Evolutionary conservation across 2,329 filamentous ascomycete species (phyloP), one percentile per base, ranked within the genome.

Genomic region (Claviceps monticola): DNA sequence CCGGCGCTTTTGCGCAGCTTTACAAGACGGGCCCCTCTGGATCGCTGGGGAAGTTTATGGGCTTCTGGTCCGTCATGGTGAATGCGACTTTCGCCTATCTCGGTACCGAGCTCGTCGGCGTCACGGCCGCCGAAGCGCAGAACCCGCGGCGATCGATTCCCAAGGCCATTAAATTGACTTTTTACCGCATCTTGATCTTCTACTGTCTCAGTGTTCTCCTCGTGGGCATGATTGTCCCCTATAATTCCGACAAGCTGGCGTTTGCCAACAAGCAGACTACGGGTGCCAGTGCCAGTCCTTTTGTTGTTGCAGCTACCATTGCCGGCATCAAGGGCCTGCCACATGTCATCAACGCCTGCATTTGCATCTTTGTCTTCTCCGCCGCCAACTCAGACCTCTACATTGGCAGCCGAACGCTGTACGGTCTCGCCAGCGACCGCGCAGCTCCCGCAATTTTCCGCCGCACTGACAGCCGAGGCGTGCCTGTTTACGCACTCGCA

Each of bases 121-220:
- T 89, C 14, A 89, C 85, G 0, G 84, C 88, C 37, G 85, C 83
- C 50, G 84, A 89, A 67, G 84, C 85, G 0, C 83, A 88, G 68
- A 89, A 89, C 68, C 86, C 86, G 1, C 80, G 85, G 62, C 80
- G 79, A 65, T 86, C 82, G 16, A 82, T 91, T 55, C 86, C 86
- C 6, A 79, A 82, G 54, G 86, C 85, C 50, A 89, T 89, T 72
- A 84, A 82, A 64, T 74, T 88, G 48, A 89, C 85, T 58, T 90
- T 90, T 68, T 90, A 79, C 71, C 86, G 86, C 53, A 90, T 91
- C 64, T 68, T 88, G 57, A 72, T 90, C 70, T 91, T 91, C 73
- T 91, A 91, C 72, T 75, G 82, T 60, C 66, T 88, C 53, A 82
- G 78, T 21, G 83, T 89, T 38, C 75, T 91, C 50, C 74, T 90